Evolutionary conservation across 1,284 basidiomycete genomes (phyloP).

Genomic region (Pseudozyma pruni): DNA sequence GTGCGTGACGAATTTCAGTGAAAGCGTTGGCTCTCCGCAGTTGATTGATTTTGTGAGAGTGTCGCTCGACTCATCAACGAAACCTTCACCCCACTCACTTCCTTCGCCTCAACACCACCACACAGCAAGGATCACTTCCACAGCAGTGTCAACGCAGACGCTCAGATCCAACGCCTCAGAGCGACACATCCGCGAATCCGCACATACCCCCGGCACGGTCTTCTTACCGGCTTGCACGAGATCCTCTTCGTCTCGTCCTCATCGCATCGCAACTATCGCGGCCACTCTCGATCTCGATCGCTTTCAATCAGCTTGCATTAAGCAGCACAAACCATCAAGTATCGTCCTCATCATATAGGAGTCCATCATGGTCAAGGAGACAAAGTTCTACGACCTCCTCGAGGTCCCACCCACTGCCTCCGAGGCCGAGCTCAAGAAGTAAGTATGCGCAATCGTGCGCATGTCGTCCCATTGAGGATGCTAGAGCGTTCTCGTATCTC

Average conservation of each 20-base stretch:
- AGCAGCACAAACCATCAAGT: not conserved
- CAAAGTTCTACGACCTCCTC: slow-evolving; percentile 67
- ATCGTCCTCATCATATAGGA: slow-evolving; percentile 1
- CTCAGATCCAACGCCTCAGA: not conserved
- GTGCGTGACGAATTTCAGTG: too few relatives aligned
- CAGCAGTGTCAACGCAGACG: slow-evolving; percentile 1
- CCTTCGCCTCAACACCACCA: slow-evolving; percentile 9
- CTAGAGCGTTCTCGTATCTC: not conserved
- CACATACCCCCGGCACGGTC: not conserved
- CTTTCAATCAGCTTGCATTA: not conserved
- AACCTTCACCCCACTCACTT: not conserved
- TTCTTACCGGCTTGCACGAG: not conserved
- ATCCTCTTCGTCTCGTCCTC: not conserved
- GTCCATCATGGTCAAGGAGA: slow-evolving; percentile 49
- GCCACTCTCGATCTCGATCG: too few relatives aligned
- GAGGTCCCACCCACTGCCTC: slow-evolving; percentile 58
- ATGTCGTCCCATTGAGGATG: too few relatives aligned
- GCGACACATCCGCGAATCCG: not conserved
- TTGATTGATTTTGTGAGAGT: slow-evolving; percentile 1
- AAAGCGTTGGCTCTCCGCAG: not conserved
- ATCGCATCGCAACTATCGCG: slow-evolving; percentile 2
- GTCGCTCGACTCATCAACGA: slow-evolving; percentile 24
- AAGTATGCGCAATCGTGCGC: slow-evolving; percentile 42
- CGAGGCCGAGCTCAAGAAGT: slow-evolving; percentile 66
- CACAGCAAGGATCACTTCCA: not conserved